phyloP scores from a whole-genome alignment of 1,284 basidiomycete genomes.

The Mycosarcoma maydis region DNA sequence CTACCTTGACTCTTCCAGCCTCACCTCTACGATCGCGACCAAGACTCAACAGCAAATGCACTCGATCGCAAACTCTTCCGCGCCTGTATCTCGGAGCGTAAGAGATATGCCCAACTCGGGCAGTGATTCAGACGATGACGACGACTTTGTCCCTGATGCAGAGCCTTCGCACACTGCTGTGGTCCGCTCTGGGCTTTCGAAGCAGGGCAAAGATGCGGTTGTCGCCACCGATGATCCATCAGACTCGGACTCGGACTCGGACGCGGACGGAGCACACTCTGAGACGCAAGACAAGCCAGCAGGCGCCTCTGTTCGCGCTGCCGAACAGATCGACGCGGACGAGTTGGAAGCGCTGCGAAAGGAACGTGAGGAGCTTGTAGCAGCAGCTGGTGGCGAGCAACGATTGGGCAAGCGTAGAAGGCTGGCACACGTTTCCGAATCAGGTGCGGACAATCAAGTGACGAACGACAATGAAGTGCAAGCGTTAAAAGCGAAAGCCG shows the following conservation, averaged over 20 bases:
- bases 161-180: not conserved
- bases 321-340: slow-evolving; percentile 27
- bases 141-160: slow-evolving; percentile 32
- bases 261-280: slow-evolving; percentile 5
- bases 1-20: too few relatives aligned
- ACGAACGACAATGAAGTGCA: slow-evolving; percentile 1
- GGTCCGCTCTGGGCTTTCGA: not conserved
- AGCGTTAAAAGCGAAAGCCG: slow-evolving; percentile 11
- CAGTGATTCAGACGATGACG: slow-evolving; percentile 31
- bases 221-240: not conserved
- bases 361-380: slow-evolving; percentile 26
- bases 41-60: too few relatives aligned
- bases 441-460: not conserved
- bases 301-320: not conserved
- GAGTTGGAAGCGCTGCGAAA: slow-evolving; percentile 37
- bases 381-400: slow-evolving; percentile 34
- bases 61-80: too few relatives aligned
- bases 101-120: slow-evolving; percentile 4
- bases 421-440: not conserved
- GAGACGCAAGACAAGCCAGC: not conserved
- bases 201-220: not conserved
- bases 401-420: slow-evolving; percentile 31
- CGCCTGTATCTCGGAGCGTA: not conserved
- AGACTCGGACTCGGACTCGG: slow-evolving; percentile 11
- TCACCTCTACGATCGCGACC: too few relatives aligned